These are phyloP conservation scores for Monosporascus sp. DNA, from an alignment of 2,329 filamentous ascomycete genomes.

Conservation along the genomic window DNA sequence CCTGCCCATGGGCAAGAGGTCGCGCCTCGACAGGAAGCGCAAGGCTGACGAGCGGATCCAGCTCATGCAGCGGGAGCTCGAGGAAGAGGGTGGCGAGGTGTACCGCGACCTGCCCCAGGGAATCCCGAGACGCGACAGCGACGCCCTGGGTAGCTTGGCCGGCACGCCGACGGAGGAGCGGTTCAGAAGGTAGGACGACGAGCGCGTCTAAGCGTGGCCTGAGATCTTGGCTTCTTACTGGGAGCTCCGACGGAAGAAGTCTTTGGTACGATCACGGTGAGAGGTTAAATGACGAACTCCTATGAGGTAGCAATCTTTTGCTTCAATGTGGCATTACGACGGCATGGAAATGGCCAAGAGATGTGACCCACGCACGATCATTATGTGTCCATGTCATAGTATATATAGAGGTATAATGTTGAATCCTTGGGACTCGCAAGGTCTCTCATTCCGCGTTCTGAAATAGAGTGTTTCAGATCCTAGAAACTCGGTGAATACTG, in stretches of 20 bases:
- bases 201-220: slow-evolving; percentile 24
- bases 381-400: neutral
- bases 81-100: slow-evolving; percentile 22
- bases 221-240: neutral
- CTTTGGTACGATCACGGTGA: neutral
- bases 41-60: slow-evolving; percentile 35
- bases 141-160: slow-evolving; percentile 43
- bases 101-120: slow-evolving; percentile 31
- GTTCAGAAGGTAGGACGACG: slow-evolving; percentile 39
- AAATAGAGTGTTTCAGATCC: no score
- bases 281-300: neutral
- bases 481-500: no score
- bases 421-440: neutral
- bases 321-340: neutral
- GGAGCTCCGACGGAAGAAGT: neutral
- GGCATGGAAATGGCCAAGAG: neutral
- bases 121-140: slow-evolving; percentile 35
- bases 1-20: slow-evolving; percentile 36
- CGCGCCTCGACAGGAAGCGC: slow-evolving; percentile 30
- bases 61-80: slow-evolving; percentile 34
- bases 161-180: slow-evolving; percentile 39
- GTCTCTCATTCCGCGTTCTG: neutral
- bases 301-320: neutral
- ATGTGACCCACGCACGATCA: neutral
- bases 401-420: neutral